phyloP scores from a whole-genome alignment of 768 basidiomycete genomes.

The Phanerochaete sordida region DNA sequence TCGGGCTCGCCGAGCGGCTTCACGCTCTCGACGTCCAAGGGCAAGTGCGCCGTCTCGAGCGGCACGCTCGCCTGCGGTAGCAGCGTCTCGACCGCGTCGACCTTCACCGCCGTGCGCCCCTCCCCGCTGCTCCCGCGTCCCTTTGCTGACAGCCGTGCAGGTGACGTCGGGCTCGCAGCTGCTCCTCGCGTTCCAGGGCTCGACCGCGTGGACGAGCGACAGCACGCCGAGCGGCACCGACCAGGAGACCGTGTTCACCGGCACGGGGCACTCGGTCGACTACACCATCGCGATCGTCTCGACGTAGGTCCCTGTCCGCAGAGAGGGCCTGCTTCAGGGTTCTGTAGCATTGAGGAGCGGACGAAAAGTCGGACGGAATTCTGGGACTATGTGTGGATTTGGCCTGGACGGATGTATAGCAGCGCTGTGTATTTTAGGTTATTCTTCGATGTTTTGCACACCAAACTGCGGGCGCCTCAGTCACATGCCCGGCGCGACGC shows the following conservation, averaged over 20 bases:
- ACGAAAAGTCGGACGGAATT: no score
- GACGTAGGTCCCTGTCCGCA: not conserved
- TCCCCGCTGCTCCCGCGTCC: not conserved
- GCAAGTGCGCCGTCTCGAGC: conserved; percentile 47
- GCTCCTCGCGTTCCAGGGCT: conserved; percentile 47
- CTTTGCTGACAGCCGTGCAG: conserved; percentile 24
- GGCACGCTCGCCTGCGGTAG: conserved; percentile 49
- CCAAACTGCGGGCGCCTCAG: no score
- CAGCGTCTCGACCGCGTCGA: conserved; percentile 38
- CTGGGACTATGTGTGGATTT: no score
- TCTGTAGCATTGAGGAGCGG: no score
- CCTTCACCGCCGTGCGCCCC: conserved; percentile 49
- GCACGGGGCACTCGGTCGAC: conserved; percentile 21
- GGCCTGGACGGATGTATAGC: no score
- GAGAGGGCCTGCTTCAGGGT: no score
- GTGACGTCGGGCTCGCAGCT: conserved; percentile 43
- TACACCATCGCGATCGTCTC: conserved; percentile 26
- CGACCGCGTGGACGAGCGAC: conserved; percentile 48
- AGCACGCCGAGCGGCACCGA: conserved; percentile 48
- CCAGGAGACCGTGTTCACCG: conserved; percentile 32
- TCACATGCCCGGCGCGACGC: not conserved
- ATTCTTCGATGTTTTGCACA: no score
- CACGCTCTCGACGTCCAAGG: conserved; percentile 58
- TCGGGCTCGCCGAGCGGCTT: conserved; percentile 47
- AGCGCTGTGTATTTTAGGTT: no score